Percentiles rank a stretch among this genome's conserved stretches.
phyloP scores from a whole-genome alignment of 306 rosid genomes.

The Malus sieversii region DNA sequence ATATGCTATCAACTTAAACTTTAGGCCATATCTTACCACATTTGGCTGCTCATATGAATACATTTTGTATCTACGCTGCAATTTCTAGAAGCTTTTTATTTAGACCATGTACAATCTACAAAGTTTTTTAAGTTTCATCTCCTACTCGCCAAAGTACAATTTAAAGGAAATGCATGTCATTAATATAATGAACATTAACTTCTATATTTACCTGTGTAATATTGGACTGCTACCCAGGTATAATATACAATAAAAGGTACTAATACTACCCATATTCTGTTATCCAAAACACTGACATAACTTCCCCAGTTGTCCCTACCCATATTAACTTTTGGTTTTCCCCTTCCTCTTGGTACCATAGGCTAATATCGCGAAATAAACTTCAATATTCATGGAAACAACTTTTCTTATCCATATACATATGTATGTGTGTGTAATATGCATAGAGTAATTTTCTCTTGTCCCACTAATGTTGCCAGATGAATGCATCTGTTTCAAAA shows the following conservation, averaged over 20 bases:
- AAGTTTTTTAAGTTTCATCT: not conserved
- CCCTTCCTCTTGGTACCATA: not conserved
- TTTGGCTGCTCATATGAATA: not conserved
- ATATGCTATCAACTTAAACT: not conserved
- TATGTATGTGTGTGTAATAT: not conserved
- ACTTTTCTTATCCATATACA: not conserved
- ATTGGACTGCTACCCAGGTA: not conserved
- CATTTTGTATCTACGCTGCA: not conserved
- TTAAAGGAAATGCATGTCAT: not conserved
- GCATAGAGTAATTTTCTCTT: not conserved
- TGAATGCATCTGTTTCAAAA: not conserved
- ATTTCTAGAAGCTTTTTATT: not conserved
- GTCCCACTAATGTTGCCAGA: not conserved
- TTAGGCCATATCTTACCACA: not conserved
- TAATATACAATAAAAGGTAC: not conserved
- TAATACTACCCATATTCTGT: not conserved
- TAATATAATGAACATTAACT: not conserved
- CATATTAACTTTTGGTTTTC: not conserved
- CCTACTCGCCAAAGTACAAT: not conserved
- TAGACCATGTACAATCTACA: not conserved
- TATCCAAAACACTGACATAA: not conserved
- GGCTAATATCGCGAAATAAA: not conserved
- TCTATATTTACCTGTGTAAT: not conserved
- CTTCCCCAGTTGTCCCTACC: not conserved
- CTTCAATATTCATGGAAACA: not conserved